Evolutionary conservation across 805 yeast species (phyloP).

Genomic region (Zygoascus ofunaensis): DNA sequence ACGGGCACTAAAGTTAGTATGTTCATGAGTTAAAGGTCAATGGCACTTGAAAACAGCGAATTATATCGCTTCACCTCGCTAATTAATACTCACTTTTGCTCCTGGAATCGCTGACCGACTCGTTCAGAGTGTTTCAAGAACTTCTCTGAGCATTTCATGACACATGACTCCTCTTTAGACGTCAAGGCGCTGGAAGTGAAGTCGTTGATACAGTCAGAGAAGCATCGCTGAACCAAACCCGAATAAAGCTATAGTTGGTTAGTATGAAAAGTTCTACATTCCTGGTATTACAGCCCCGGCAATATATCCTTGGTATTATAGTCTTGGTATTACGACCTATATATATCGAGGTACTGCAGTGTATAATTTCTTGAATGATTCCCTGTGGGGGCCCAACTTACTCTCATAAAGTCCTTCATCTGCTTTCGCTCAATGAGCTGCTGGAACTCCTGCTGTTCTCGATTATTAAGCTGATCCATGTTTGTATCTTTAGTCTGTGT

Average conservation of each 20-base stretch:
- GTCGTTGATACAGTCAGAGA: slow-evolving; percentile 95
- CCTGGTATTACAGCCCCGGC: too few species aligned
- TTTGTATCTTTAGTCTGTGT: slow-evolving; percentile 4
- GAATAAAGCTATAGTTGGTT: slow-evolving; percentile 51
- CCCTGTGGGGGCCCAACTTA: slow-evolving; percentile 24
- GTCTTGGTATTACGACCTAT: too few species aligned
- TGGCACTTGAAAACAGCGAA: too few species aligned
- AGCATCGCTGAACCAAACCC: slow-evolving; percentile 91
- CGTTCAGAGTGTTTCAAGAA: slow-evolving; percentile 97
- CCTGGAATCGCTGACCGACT: slow-evolving; percentile 98
- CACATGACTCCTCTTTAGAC: slow-evolving; percentile 75
- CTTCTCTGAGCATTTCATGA: slow-evolving; percentile 90
- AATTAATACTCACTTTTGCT: slow-evolving; percentile 55
- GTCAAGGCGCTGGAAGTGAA: slow-evolving; percentile 88
- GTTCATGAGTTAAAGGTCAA: too few species aligned
- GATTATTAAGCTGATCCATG: slow-evolving; percentile 91
- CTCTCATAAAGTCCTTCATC: slow-evolving; percentile 97
- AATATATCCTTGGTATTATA: too few species aligned
- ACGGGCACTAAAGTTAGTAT: not conserved
- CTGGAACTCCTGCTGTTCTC: slow-evolving; percentile 95
- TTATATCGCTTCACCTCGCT: too few species aligned
- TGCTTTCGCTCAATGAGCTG: slow-evolving; percentile 93
- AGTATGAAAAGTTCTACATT: not conserved
- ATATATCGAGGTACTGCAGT: not conserved
- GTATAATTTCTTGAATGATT: not conserved